A percentile compares a stretch with the other conserved stretches of the same genome.
Conservation (phyloP, 345 rosid species). For the Pseudoturritis turrita region DNA sequence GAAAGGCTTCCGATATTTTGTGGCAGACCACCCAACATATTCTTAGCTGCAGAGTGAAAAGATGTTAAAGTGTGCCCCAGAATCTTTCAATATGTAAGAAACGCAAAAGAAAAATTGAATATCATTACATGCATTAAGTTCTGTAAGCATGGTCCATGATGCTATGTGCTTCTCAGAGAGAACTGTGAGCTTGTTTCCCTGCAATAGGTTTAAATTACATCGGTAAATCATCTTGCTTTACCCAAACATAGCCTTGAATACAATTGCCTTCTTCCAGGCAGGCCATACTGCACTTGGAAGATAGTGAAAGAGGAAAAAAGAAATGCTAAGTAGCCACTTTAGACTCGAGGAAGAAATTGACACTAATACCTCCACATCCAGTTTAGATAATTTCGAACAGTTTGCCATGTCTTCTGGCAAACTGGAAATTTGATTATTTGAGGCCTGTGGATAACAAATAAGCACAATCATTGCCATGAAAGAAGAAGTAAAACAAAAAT, state of each 20-base stretch:
- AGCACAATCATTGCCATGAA: conserved; percentile 14
- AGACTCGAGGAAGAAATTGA: background rate
- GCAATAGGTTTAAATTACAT: conserved; percentile 24
- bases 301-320: background rate
- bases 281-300: background rate
- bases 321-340: background rate
- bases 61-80: background rate
- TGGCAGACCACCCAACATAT: conserved; percentile 63
- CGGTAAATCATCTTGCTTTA: background rate
- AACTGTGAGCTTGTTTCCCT: conserved; percentile 78
- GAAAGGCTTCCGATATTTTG: conserved; percentile 72
- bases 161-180: conserved; percentile 55
- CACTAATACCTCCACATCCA: conserved; percentile 73
- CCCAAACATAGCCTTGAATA: background rate
- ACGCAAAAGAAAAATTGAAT: background rate
- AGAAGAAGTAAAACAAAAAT: background rate
- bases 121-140: conserved; percentile 75
- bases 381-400: conserved; percentile 66
- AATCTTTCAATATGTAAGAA: background rate
- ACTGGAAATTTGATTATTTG: conserved; percentile 59
- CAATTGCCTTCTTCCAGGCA: conserved; percentile 1
- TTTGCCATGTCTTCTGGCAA: conserved; percentile 70
- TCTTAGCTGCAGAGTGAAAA: conserved; percentile 56
- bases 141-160: conserved; percentile 76
- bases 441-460: conserved; percentile 47